These are phyloP conservation scores for Gigaspora rosea DNA, from an alignment of 192 early-diverging fungal species.

Conservation along the genomic window DNA sequence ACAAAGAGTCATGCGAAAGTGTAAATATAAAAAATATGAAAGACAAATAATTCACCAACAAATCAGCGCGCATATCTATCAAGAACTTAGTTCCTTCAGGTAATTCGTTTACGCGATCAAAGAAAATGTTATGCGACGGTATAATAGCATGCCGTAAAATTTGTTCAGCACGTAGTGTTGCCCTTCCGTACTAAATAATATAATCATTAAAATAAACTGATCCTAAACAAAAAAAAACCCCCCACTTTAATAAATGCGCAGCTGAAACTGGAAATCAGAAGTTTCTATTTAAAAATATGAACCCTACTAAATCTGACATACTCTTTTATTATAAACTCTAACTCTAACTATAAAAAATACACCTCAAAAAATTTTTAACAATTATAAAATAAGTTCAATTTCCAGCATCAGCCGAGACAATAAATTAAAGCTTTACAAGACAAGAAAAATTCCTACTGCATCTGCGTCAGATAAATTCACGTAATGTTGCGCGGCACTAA, in stretches of 20 bases:
- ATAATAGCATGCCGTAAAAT: conserved; percentile 65
- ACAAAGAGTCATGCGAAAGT: not conserved
- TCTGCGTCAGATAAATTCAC: conserved; percentile 25
- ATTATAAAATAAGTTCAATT: too few species aligned
- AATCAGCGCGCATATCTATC: conserved; percentile 73
- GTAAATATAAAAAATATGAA: not conserved
- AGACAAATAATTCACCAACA: conserved; percentile 56
- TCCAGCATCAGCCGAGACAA: too few species aligned
- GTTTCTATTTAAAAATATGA: too few species aligned
- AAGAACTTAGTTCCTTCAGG: conserved; percentile 83
- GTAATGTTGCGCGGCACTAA: conserved; percentile 39
- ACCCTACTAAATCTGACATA: too few species aligned
- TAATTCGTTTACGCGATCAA: conserved; percentile 73
- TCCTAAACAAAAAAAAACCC: not conserved
- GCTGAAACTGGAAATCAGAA: too few species aligned
- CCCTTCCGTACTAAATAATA: conserved; percentile 14
- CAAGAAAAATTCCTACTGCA: conserved; percentile 21
- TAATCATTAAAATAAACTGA: not conserved
- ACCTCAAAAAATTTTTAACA: too few species aligned
- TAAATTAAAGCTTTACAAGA: not conserved
- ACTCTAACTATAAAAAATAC: too few species aligned
- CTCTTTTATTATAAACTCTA: too few species aligned
- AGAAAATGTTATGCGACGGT: conserved; percentile 72
- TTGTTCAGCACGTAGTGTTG: conserved; percentile 52
- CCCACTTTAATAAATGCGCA: too few species aligned